Evolutionary conservation across 257 asterid species (phyloP), one percentile per base, ranked within the genome.

Genomic region (Solanum dulcamara): DNA sequence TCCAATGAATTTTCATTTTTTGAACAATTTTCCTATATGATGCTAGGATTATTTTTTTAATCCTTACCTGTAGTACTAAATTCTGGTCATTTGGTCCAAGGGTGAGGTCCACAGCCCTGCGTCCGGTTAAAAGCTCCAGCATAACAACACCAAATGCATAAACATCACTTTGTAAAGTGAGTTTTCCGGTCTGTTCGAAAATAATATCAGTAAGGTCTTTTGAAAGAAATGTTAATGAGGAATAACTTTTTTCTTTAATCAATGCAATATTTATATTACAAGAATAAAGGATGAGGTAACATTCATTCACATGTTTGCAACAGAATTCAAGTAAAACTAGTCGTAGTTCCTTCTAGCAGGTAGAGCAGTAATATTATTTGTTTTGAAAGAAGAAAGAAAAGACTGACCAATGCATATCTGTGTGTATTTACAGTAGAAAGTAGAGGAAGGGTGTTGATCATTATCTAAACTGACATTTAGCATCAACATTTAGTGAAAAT

Each of bases 111-210:
- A 96, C 93, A 32, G 99, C 99, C 89, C 97, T 92, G 84, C 98
- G 88, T 88, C 99, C 99, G 2, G 99, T 96, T 92, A 96, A 90
- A 84, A 96, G 98, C 94, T 96, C 99, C 60, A 96, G 97, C 87
- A 96, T 87, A 86, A 95, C 99, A 26, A 96, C 98, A 53, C 99
- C 99, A 86, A 96, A 96, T 82, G 99, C 99, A 84, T 95, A 96
- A 81, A 96, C 99, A 84, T 96, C 99, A 81, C 99, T 96, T 82
- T 95, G 99, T 87, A 96, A 89, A 84, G 99, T 95, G 89, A 95
- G 98, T 91, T 96, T 96, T 85, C 99, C 99, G 81, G 99, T 96
- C 99, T 96, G 92, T 93, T 85, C 46, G 87, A 91, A 60, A 26
- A 33, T 83, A 40, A 5, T 87, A 83, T 79, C 80, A 85, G 90